Evolutionary conservation across 345 rosid species (phyloP).

Genomic region (Raphanus sativus): DNA sequence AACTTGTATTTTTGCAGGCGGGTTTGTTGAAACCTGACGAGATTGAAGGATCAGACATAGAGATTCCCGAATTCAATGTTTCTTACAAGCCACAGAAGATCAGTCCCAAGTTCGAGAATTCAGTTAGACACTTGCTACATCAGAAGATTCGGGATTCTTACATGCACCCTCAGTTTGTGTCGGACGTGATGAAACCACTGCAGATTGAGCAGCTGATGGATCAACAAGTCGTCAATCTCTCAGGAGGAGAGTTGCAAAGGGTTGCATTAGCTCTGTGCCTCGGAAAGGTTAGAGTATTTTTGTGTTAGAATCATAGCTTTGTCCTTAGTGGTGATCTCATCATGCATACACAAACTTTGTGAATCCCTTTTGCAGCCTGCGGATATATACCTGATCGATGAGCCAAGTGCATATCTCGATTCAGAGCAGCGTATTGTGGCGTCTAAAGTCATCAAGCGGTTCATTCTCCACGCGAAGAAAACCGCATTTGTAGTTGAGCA

Average conservation of each 20-base stretch:
- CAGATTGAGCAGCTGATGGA: conserved; percentile 96
- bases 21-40: conserved; percentile 87
- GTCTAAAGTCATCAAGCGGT: conserved; percentile 95
- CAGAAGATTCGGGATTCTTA: conserved; percentile 88
- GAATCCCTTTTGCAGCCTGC: conserved; percentile 71
- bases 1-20: conserved; percentile 54
- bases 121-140: conserved; percentile 87
- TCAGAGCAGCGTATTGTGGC: conserved; percentile 99
- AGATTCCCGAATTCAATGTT: conserved; percentile 92
- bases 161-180: conserved; percentile 90
- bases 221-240: conserved; percentile 90
- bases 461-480: conserved; percentile 97
- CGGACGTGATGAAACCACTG: conserved; percentile 99
- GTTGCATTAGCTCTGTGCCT: conserved; percentile 95
- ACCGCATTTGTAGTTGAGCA: conserved; percentile 99
- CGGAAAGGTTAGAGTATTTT: conserved; percentile 69
- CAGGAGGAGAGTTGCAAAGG: conserved; percentile 99
- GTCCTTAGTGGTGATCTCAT: conserved; percentile 24
- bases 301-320: too few species aligned
- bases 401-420: conserved; percentile 98
- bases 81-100: conserved; percentile 99
- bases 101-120: conserved; percentile 75
- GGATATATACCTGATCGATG: conserved; percentile 95
- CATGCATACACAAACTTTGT: conserved; percentile 1
- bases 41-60: conserved; percentile 69